These are phyloP conservation scores for Nicotiana otophora DNA, from an alignment of 257 asterid genomes.

Conservation along the genomic window DNA sequence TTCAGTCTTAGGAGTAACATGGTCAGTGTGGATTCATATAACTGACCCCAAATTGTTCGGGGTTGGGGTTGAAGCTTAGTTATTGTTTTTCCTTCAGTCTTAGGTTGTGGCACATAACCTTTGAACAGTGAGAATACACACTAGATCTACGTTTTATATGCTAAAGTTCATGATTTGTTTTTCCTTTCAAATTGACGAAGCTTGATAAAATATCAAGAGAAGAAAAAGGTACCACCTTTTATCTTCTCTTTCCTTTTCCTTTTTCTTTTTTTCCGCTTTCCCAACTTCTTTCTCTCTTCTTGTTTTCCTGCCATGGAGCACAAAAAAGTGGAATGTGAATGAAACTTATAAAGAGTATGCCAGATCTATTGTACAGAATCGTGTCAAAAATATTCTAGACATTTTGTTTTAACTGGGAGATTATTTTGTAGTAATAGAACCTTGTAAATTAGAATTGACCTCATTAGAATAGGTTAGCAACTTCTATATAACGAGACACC, in stretches of 20 bases:
- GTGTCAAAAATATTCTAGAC: not conserved
- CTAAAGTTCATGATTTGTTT: not conserved
- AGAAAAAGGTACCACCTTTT: not conserved
- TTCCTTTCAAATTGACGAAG: not conserved
- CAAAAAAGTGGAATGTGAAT: not conserved
- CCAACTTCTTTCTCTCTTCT: not conserved
- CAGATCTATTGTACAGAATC: not conserved
- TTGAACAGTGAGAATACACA: not conserved
- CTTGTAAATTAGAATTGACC: not conserved
- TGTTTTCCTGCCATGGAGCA: not conserved
- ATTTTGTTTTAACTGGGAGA: not conserved
- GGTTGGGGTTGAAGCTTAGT: too few relatives aligned
- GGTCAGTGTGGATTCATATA: too few relatives aligned
- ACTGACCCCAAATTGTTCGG: too few relatives aligned
- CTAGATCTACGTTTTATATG: not conserved
- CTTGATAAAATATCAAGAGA: not conserved
- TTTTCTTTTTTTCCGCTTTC: not conserved
- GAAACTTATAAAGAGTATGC: not conserved
- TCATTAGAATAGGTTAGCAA: not conserved
- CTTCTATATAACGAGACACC: too few relatives aligned
- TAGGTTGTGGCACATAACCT: not conserved
- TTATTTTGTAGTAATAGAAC: not conserved
- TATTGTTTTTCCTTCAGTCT: not conserved
- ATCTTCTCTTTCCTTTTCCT: not conserved
- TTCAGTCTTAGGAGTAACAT: not conserved